Conservation (phyloP, 257 asterid genomes). For the Solanum pinnatisectum region DNA sequence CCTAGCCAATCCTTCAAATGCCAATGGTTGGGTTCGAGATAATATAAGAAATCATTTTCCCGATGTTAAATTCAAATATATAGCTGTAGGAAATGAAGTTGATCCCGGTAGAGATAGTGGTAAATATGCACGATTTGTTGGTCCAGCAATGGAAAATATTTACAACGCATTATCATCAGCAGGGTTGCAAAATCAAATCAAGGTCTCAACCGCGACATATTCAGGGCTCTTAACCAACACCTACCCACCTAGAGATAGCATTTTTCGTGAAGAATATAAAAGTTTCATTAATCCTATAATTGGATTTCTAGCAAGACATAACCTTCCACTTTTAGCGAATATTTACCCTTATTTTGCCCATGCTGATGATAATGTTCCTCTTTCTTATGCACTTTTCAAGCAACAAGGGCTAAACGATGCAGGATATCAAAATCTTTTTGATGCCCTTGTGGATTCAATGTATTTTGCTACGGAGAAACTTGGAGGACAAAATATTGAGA, state of each 20-base stretch:
- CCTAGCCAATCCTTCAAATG: slow-evolving; percentile 2
- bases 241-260: slow-evolving; percentile 21
- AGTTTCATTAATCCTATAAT: slow-evolving; percentile 8
- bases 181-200: slow-evolving; percentile 9
- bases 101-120: not conserved
- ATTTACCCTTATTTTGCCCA: slow-evolving; percentile 20
- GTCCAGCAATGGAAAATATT: slow-evolving; percentile 23
- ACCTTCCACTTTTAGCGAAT: slow-evolving; percentile 21
- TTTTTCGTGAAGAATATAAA: not conserved
- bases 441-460: slow-evolving; percentile 22
- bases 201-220: slow-evolving; percentile 25
- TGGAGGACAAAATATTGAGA: slow-evolving; percentile 9
- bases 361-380: not conserved
- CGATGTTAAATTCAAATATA: slow-evolving; percentile 24
- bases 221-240: not conserved
- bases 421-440: slow-evolving; percentile 25
- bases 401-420: not conserved
- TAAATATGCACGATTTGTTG: not conserved
- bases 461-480: slow-evolving; percentile 20
- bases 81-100: slow-evolving; percentile 35
- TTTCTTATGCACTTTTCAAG: slow-evolving; percentile 12
- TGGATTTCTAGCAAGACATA: not conserved
- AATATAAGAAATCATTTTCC: not conserved
- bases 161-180: slow-evolving; percentile 1
- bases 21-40: slow-evolving; percentile 19